These are phyloP conservation scores for Cichorium intybus DNA, from an alignment of 140 eudicot genomes.

Conservation along the genomic window DNA sequence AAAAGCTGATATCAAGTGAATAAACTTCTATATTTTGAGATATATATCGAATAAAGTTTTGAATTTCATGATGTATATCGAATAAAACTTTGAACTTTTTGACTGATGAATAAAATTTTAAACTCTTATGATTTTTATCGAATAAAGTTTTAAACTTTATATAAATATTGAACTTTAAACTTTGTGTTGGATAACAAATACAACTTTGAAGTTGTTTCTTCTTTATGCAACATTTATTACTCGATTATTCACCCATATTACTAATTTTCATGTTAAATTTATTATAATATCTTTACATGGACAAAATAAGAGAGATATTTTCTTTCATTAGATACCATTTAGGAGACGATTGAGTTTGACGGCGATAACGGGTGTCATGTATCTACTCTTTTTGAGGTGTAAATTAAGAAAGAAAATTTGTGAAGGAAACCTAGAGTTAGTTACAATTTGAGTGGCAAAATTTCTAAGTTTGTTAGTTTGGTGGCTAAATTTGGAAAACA, in stretches of 20 bases:
- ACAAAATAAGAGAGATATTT: not conserved
- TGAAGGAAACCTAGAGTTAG: not conserved
- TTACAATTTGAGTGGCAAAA: constrained; percentile 1
- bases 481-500: not conserved
- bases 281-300: not conserved
- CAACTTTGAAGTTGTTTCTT: not conserved
- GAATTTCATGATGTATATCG: not conserved
- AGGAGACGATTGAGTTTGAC: not conserved
- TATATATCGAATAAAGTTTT: no score
- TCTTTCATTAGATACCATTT: not conserved
- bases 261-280: no score
- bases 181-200: not conserved
- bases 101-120: no score
- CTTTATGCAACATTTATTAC: not conserved
- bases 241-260: not conserved
- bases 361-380: no score
- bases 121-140: no score
- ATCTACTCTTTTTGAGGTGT: no score
- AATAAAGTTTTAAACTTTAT: no score
- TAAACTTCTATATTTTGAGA: not conserved
- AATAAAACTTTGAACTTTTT: not conserved
- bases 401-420: no score
- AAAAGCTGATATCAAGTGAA: not conserved
- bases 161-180: no score
- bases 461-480: not conserved